Base-by-base conservation (phyloP, 1,284 basidiomycete species). In the Rhodotorula glutinis region DNA sequence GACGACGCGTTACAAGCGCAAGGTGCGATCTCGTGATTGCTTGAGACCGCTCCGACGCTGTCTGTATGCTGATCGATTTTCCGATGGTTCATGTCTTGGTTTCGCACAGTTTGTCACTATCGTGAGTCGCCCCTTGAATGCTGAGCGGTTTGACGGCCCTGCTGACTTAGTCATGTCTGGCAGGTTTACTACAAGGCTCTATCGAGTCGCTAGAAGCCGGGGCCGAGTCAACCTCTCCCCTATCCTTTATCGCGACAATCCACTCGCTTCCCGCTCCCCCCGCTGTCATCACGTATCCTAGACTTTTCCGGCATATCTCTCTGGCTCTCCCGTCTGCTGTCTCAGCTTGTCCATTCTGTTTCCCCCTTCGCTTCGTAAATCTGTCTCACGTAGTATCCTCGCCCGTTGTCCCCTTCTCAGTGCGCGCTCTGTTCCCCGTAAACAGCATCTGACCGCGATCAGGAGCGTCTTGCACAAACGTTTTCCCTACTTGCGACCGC, bases 1-100 rank as follows among this genome's bases (percentile, higher is more conserved):
- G 61, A 97, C 95, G 62, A 94, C 90, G 53, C 82, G 95, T 76
- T 98, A 98, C 82, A 84, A 88, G 80, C 87, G 91, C 81, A 98
- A 98, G 87, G 90, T 91, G 60, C 56, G 81, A 73, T 2, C 3
- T 19, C 23, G 11, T n/a, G n/a, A n/a, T n/a, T n/a, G n/a, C n/a
- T n/a, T n/a, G n/a, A n/a, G n/a, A n/a, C n/a, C n/a, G n/a, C n/a
- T n/a, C n/a, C n/a, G n/a, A n/a, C n/a, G n/a, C n/a, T n/a, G n/a
- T n/a, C n/a, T n/a, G n/a, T n/a, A n/a, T n/a, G n/a, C n/a, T n/a
- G n/a, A n/a, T n/a, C n/a, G n/a, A n/a, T n/a, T n/a, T n/a, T n/a
- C n/a, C n/a, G n/a, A n/a, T n/a, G n/a, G n/a, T n/a, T n/a, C n/a
- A 1, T 46, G 21, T 17, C 33, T 14, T 8, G 1, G 0, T 13